Conservation (phyloP, 768 basidiomycete species). For the Russula earlei region DNA sequence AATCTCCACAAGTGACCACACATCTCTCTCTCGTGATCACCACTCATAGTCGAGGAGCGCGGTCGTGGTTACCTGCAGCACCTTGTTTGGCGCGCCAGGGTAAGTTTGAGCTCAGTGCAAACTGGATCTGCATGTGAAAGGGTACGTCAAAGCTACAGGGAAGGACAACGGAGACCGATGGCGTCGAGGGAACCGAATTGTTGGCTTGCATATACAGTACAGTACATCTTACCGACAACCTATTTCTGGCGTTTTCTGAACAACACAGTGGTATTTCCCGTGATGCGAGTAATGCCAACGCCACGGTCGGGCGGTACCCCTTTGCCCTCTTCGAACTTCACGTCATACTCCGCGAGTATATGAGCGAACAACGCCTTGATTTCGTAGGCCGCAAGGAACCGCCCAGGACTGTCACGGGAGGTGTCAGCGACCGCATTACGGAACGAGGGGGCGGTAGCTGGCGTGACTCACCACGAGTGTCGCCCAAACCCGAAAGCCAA, state of each 20-base stretch:
- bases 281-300: conserved; percentile 1
- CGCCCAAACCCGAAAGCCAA: conserved; percentile 25
- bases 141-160: no score
- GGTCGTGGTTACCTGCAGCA: conserved; percentile 45
- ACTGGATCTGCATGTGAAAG: no score
- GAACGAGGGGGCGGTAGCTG: not conserved
- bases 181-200: no score
- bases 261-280: conserved; percentile 8
- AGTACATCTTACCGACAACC: not conserved
- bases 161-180: no score
- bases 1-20: conserved; percentile 43
- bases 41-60: conserved; percentile 47
- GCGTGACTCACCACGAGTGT: conserved; percentile 21
- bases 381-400: conserved; percentile 22
- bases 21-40: no score
- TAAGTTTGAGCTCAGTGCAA: conserved; percentile 36
- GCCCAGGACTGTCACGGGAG: conserved; percentile 25
- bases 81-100: conserved; percentile 32
- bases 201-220: no score
- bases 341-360: conserved; percentile 21
- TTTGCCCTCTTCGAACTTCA: conserved; percentile 20
- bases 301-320: not conserved
- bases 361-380: conserved; percentile 23
- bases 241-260: conserved; percentile 20
- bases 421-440: not conserved